Percentiles rank a stretch among this genome's conserved stretches.
Evolutionary conservation across 2,329 filamentous ascomycete species (phyloP).

Genomic region (Aspergillus fijiensis): DNA sequence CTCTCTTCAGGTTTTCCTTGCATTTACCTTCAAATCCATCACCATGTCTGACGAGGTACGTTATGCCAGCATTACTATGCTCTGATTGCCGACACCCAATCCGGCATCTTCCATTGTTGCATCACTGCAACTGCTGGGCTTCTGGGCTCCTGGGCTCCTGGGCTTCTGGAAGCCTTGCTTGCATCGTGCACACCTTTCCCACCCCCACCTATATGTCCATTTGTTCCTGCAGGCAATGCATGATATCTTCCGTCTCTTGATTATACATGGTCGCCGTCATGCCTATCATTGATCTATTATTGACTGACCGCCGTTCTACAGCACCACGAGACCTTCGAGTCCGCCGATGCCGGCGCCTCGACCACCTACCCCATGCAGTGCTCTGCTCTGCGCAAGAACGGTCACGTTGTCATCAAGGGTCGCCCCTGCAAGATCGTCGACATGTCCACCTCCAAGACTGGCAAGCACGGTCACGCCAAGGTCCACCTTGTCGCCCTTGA

Average conservation of each 20-base stretch:
- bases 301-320: constrained; percentile 33
- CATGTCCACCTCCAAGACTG: constrained; percentile 99
- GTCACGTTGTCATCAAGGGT: constrained; percentile 96
- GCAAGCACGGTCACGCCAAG: constrained; percentile 99
- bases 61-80: constrained; percentile 21
- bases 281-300: constrained; percentile 2
- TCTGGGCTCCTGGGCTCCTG: constrained; percentile 20
- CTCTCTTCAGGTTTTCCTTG: constrained; percentile 22
- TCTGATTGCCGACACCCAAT: neutral
- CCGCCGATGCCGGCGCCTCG: constrained; percentile 94
- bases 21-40: constrained; percentile 37
- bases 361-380: constrained; percentile 97
- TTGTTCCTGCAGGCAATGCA: constrained; percentile 17
- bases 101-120: constrained; percentile 18
- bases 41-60: constrained; percentile 69
- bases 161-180: constrained; percentile 29
- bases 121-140: constrained; percentile 24
- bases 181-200: constrained; percentile 26
- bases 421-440: constrained; percentile 99
- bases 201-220: constrained; percentile 9
- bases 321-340: constrained; percentile 81
- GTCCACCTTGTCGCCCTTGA: constrained; percentile 97
- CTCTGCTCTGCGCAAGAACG: constrained; percentile 99
- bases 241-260: constrained; percentile 1
- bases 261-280: neutral